phyloP scores from a whole-genome alignment of 805 yeast genomes.

The Hemisphaericaspora nanyangensis region DNA sequence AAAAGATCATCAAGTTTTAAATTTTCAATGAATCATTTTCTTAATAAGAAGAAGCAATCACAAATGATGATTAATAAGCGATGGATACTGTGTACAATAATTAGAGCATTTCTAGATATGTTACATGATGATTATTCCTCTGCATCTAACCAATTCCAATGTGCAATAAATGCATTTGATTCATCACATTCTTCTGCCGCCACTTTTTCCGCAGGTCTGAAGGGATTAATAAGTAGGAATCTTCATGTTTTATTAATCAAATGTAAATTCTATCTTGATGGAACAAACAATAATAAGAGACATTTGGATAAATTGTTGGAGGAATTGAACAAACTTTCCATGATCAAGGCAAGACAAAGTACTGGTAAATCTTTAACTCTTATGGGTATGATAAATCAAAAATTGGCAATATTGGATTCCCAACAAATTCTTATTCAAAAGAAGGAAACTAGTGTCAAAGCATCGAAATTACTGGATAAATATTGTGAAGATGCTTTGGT shows the following conservation, averaged over 20 bases:
- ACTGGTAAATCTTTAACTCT: neutral
- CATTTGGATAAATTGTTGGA: neutral
- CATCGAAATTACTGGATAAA: neutral
- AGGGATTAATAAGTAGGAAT: neutral
- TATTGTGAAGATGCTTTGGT: neutral
- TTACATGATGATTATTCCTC: conserved; percentile 2
- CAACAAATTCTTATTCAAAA: neutral
- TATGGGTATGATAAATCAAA: neutral
- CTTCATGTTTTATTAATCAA: no score
- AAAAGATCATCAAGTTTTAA: no score
- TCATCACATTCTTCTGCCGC: neutral
- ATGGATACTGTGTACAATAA: neutral
- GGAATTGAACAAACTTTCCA: neutral
- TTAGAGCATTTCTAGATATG: conserved; percentile 3
- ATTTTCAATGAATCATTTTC: neutral
- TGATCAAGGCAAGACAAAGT: neutral
- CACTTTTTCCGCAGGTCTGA: no score
- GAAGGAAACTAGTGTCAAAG: neutral
- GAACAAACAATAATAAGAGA: no score
- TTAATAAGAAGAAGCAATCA: neutral
- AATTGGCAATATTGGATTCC: neutral
- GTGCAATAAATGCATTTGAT: neutral
- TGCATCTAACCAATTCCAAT: neutral
- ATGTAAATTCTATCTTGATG: neutral
- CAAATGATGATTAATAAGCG: neutral